Percentiles rank a stretch among this genome's conserved stretches.
Conservation (phyloP, 139 green algal species). For the Chlorella vulgaris region DNA sequence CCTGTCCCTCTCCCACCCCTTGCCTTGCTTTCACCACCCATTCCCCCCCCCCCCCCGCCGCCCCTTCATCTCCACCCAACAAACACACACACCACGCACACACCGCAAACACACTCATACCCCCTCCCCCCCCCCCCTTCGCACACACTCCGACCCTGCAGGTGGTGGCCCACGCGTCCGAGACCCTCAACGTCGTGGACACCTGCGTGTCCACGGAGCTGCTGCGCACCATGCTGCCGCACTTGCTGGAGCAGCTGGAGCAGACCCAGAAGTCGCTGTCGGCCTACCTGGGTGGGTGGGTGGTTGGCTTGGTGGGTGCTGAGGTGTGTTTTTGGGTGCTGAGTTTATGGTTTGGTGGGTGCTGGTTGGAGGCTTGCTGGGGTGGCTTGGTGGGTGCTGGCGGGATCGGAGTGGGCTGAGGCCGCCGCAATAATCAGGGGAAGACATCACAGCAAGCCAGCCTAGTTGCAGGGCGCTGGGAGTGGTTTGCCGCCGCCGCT, state of each 20-base stretch:
- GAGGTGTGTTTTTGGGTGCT: neutral
- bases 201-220: slow-evolving; percentile 86
- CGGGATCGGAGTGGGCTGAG: too few species aligned
- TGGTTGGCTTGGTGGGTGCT: neutral
- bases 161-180: slow-evolving; percentile 83
- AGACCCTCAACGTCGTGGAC: slow-evolving; percentile 85
- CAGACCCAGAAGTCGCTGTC: slow-evolving; percentile 93
- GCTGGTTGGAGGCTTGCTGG: neutral
- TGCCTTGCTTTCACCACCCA: too few species aligned
- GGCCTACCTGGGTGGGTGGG: slow-evolving; percentile 80
- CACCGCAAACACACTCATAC: neutral
- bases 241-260: slow-evolving; percentile 95
- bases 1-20: too few species aligned
- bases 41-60: too few species aligned
- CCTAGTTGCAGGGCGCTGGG: too few species aligned
- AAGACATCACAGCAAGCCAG: too few species aligned
- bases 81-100: too few species aligned
- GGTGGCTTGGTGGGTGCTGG: too few species aligned
- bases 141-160: slow-evolving; percentile 11
- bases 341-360: too few species aligned
- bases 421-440: too few species aligned
- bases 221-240: slow-evolving; percentile 90
- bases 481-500: too few species aligned
- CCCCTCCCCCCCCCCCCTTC: neutral
- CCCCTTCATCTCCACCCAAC: too few species aligned